Evolutionary conservation across 306 rosid species (phyloP).

Genomic region (Boehmeria nivea): DNA sequence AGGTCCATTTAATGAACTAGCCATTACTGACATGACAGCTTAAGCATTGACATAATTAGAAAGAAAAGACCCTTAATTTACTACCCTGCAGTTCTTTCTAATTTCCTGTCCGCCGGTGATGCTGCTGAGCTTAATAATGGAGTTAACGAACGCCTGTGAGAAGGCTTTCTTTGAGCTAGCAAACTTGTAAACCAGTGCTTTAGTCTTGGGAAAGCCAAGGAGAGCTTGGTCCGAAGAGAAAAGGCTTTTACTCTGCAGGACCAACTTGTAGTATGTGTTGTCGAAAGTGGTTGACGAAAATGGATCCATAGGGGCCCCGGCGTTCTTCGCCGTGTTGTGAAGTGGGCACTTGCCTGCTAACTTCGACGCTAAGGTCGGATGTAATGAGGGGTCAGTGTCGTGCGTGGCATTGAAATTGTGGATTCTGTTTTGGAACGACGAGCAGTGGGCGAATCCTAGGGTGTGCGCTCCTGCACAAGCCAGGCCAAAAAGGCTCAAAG

Average conservation of each 20-base stretch:
- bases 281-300: constrained; percentile 36
- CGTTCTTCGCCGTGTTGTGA: constrained; percentile 29
- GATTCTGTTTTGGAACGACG: constrained; percentile 51
- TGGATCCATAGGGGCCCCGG: constrained; percentile 38
- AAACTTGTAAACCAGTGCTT: constrained; percentile 28
- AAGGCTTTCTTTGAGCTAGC: constrained; percentile 37
- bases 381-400: constrained; percentile 54
- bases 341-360: constrained; percentile 31
- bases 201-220: constrained; percentile 34
- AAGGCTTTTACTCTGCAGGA: constrained; percentile 35
- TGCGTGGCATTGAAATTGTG: constrained; percentile 51
- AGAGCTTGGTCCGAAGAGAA: constrained; percentile 46
- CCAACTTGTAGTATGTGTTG: constrained; percentile 35
- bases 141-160: constrained; percentile 29
- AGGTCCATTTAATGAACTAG: constrained; percentile 6
- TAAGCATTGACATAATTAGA: constrained; percentile 15
- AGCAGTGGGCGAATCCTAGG: constrained; percentile 83
- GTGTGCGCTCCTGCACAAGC: constrained; percentile 73
- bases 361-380: constrained; percentile 37
- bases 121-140: constrained; percentile 44
- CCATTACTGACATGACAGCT: constrained; percentile 6
- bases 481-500: not conserved
- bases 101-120: constrained; percentile 49
- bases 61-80: constrained; percentile 22
- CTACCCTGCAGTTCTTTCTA: constrained; percentile 49